Base-by-base conservation (phyloP, 345 rosid species). In the Toxicodendron radicans region DNA sequence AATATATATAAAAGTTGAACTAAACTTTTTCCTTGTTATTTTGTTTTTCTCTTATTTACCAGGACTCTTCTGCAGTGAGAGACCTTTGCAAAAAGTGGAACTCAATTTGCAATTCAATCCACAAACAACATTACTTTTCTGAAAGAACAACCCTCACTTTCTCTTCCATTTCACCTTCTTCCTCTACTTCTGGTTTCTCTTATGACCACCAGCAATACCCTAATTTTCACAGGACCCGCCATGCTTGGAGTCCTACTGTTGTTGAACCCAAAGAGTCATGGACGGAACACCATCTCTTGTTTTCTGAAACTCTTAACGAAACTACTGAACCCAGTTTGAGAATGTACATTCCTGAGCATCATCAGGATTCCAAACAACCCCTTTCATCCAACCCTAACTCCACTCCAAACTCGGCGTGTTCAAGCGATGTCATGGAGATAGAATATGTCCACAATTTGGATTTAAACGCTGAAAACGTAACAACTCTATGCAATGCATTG, bases 41-140 rank as follows among this genome's bases (percentile, higher is more conserved):
- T 73, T 68, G 3, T 53, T 71, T 48, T 24, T 49, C 58, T 43
- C 23, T 30, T 62, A 3, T 71, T n/a, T 35, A 14, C 59, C 83
- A 92, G 97, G 90, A 82, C 59, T 70, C 83, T 73, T 72, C 82
- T 73, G 71, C 81, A 6, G 71, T 85, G 48, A 85, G 81, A 82
- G 85, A 89, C 58, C 89, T 89, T 70, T 81, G 88, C 80, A 74
- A 71, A 67, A 93, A 86, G 64, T 86, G 93, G 97, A 87, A 87
- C 71, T 79, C 83, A 54, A 74, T 83, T 66, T 88, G 93, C 82
- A 71, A 77, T 66, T 86, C 95, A 71, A 79, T 74, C 76, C 89
- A 82, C 81, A 87, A 73, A 58, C 83, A 79, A 76, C 79, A 63
- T 60, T 57, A 81, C 66, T 75, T 85, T 53, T 83, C 83, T 48